Conservation (phyloP, 2,329 filamentous ascomycete genomes). For the Elsinoe ampelina region DNA sequence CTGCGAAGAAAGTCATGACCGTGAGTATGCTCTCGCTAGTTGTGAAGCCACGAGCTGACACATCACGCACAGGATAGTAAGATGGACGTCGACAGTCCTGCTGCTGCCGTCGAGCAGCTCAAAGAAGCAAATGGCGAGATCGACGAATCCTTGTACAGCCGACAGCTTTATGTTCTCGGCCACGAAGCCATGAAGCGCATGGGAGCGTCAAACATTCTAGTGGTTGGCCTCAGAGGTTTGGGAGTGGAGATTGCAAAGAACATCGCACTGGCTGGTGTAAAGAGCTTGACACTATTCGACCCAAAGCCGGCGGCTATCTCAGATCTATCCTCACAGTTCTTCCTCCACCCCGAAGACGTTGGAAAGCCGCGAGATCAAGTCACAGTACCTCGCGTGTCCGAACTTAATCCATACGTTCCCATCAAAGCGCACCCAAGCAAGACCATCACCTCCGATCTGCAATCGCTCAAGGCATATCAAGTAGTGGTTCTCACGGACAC, state of each 20-base stretch:
- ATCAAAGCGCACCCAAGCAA: slow-evolving; percentile 59
- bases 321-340: slow-evolving; percentile 95
- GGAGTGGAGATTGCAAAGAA: slow-evolving; percentile 99
- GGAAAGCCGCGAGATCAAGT: slow-evolving; percentile 83
- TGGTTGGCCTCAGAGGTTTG: slow-evolving; percentile 84
- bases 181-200: slow-evolving; percentile 96
- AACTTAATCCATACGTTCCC: slow-evolving; percentile 94
- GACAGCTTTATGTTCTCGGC: slow-evolving; percentile 62
- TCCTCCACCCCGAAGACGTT: slow-evolving; percentile 77
- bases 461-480: slow-evolving; percentile 82
- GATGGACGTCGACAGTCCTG: slow-evolving; percentile 54
- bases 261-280: slow-evolving; percentile 93
- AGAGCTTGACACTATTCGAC: slow-evolving; percentile 89
- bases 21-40: slow-evolving; percentile 26
- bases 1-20: slow-evolving; percentile 46
- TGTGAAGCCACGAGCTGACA: neutral
- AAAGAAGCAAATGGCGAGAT: slow-evolving; percentile 52
- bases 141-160: slow-evolving; percentile 58
- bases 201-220: slow-evolving; percentile 87
- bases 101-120: slow-evolving; percentile 50
- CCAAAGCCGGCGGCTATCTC: slow-evolving; percentile 73
- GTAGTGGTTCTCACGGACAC: slow-evolving; percentile 84
- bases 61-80: slow-evolving; percentile 37
- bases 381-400: slow-evolving; percentile 80
- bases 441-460: slow-evolving; percentile 65